Base-by-base conservation (phyloP, 2,329 filamentous ascomycete species). In the Fusarium miscanthi region DNA sequence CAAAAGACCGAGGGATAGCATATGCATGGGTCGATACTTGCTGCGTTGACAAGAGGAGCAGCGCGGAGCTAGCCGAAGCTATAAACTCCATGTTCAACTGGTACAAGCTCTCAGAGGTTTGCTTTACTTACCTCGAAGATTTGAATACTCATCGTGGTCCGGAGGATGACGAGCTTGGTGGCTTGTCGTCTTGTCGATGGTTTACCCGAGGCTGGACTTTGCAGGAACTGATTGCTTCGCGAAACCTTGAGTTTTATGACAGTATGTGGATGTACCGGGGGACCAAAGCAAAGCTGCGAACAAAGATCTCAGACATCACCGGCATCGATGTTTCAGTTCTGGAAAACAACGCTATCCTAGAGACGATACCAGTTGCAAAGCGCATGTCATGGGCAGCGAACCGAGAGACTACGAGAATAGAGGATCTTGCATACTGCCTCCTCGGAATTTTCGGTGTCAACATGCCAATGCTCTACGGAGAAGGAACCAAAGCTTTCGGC, bases 401-500 rank as follows among this genome's bases (percentile, higher is more conserved):
- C 3, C 52, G 66, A 4, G 10, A 49, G 12, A 70, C 66, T 3
- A 60, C 49, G 1, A 62, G 67, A 5, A 6, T 42, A 0, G 68
- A 70, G 7, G 68, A 70, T 33, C 40, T 57, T 8, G 66, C 68
- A 4, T 70, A 70, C 16, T 70, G 54, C 3, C 37, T 70, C 0
- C 45, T 70, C 1, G 68, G 66, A 5, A 57, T 70, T 1, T 70
- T 69, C 3, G 35, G 40, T 10, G 63, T 70, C 16, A 53, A 66
- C 6, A 70, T 70, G 68, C 68, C 66, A 4, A 31, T 70, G 25
- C 21, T 70, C 0, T 70, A 70, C 4, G 68, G 68, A 4, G 68
- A 70, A 30, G 68, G 68, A 0, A 17, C 33, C 0, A 66, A 52
- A 2, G 68, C 68, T 2, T 70, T 70, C 4, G 11, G 42, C 13